Evolutionary conservation across 805 yeast genomes (phyloP).

Genomic region (Saturnispora serradocipensis): DNA sequence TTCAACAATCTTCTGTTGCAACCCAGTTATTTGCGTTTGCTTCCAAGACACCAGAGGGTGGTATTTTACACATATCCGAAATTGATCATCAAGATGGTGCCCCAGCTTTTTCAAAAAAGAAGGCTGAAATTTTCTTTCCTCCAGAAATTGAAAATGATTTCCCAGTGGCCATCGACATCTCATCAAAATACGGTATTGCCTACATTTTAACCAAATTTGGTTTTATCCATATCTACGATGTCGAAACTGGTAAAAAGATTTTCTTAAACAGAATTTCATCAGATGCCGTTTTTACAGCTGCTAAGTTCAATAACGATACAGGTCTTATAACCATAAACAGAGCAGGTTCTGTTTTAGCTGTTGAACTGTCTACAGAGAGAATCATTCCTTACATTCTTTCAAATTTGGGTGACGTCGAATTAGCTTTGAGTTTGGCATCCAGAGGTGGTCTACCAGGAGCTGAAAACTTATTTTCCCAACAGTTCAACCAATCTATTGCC

Average conservation of each 20-base stretch:
- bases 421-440: conserved; percentile 82
- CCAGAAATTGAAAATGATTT: conserved; percentile 94
- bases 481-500: conserved; percentile 75
- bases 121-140: conserved; percentile 91
- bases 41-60: conserved; percentile 76
- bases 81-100: conserved; percentile 85
- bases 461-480: conserved; percentile 82
- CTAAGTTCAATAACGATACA: conserved; percentile 56
- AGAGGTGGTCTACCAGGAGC: conserved; percentile 98
- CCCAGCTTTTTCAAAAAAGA: conserved; percentile 81
- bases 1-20: conserved; percentile 65
- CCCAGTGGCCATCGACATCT: conserved; percentile 86
- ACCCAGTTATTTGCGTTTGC: conserved; percentile 91
- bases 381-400: conserved; percentile 84
- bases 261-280: conserved; percentile 95
- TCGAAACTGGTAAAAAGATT: conserved; percentile 85
- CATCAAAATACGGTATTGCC: conserved; percentile 76
- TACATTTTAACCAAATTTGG: conserved; percentile 93
- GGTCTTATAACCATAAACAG: conserved; percentile 94
- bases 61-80: conserved; percentile 85
- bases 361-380: conserved; percentile 75
- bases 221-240: conserved; percentile 89
- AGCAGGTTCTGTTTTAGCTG: conserved; percentile 89
- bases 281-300: conserved; percentile 88
- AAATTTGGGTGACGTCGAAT: conserved; percentile 74